A percentile compares a stretch with the other conserved stretches of the same genome.
Evolutionary conservation across 805 yeast genomes (phyloP).

Genomic region (Candida saitoana): DNA sequence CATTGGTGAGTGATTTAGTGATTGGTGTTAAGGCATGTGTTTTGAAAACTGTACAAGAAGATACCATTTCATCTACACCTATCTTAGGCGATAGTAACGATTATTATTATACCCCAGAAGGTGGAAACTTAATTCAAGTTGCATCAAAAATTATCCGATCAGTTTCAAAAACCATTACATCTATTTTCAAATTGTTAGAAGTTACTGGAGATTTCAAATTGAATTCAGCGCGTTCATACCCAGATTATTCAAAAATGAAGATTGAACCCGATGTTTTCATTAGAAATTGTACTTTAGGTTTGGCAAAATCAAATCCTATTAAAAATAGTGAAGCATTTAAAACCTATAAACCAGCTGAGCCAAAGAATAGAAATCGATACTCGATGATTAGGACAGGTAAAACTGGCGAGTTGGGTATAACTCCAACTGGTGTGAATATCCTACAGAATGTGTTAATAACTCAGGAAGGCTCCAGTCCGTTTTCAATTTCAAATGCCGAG

Average conservation of each 20-base stretch:
- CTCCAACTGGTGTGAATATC: slow-evolving; percentile 46
- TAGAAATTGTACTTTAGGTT: slow-evolving; percentile 55
- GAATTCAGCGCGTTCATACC: slow-evolving; percentile 52
- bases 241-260: slow-evolving; percentile 56
- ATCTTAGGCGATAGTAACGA: slow-evolving; percentile 11
- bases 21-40: slow-evolving; percentile 61
- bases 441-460: slow-evolving; percentile 30
- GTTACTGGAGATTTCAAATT: slow-evolving; percentile 66
- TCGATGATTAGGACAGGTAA: slow-evolving; percentile 50
- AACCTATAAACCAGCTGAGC: slow-evolving; percentile 15
- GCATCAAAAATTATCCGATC: slow-evolving; percentile 58
- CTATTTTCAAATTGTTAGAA: slow-evolving; percentile 49
- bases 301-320: slow-evolving; percentile 38
- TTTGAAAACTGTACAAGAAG: slow-evolving; percentile 46
- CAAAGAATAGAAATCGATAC: slow-evolving; percentile 36
- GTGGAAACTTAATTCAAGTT: slow-evolving; percentile 57
- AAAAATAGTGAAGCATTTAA: background rate
- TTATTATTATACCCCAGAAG: slow-evolving; percentile 63
- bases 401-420: slow-evolving; percentile 44
- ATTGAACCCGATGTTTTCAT: slow-evolving; percentile 61
- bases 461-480: slow-evolving; percentile 24
- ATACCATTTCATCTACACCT: slow-evolving; percentile 4
- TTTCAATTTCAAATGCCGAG: slow-evolving; percentile 31
- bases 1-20: slow-evolving; percentile 62
- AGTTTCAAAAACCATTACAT: slow-evolving; percentile 45